phyloP scores from a whole-genome alignment of 345 rosid species.

The Crucihimalaya himalaica region DNA sequence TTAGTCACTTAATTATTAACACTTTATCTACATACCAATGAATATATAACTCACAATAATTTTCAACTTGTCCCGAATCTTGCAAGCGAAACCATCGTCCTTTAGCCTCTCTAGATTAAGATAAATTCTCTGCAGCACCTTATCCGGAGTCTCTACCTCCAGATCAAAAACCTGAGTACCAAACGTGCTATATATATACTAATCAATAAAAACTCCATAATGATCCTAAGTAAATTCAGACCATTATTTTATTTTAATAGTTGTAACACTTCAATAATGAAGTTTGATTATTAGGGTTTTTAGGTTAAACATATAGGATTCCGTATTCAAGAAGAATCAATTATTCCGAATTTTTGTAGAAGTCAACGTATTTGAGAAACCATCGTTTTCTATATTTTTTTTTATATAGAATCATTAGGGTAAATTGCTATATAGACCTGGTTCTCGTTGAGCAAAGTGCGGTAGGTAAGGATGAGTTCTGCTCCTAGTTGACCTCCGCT shows the following conservation, averaged over 20 bases:
- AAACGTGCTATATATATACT: constrained; percentile 16
- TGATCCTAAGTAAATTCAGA: neutral
- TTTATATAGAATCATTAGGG: neutral
- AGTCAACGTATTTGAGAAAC: too few species aligned
- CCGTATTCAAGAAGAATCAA: neutral
- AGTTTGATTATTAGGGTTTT: neutral
- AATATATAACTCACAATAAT: constrained; percentile 63
- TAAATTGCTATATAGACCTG: constrained; percentile 48
- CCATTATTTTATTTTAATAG: neutral
- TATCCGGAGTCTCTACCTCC: constrained; percentile 68
- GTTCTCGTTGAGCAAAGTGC: constrained; percentile 51
- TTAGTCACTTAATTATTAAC: neutral
- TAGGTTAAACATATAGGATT: neutral
- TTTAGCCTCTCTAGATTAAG: constrained; percentile 63
- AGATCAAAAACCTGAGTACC: constrained; percentile 71
- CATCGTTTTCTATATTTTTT: neutral
- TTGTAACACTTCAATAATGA: neutral
- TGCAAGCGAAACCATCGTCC: constrained; percentile 47
- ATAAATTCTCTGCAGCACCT: constrained; percentile 59
- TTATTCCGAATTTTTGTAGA: neutral
- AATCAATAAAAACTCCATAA: neutral
- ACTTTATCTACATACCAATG: neutral
- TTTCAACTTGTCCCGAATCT: constrained; percentile 56
- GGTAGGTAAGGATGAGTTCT: constrained; percentile 67
- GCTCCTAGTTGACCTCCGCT: constrained; percentile 94